Percentiles rank a stretch among this genome's conserved stretches.
phyloP scores from a whole-genome alignment of 2,329 filamentous ascomycete genomes.

The Pseudogymnoascus sp. region DNA sequence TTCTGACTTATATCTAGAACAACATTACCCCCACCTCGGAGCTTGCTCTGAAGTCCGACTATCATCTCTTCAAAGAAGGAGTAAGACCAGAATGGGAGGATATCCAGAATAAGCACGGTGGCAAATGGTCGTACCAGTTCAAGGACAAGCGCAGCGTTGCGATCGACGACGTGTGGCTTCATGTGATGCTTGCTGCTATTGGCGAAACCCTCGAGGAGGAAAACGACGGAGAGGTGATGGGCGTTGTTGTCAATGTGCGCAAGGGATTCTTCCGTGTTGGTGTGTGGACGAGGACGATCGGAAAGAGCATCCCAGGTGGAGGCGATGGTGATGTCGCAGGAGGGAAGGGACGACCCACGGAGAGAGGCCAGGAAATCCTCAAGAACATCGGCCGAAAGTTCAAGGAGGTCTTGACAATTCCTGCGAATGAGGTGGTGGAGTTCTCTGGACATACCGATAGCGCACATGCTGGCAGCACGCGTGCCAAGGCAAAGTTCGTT shows the following conservation, averaged over 20 bases:
- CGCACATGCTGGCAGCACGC: constrained; percentile 84
- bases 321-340: constrained; percentile 64
- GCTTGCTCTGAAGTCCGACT: constrained; percentile 94
- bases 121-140: constrained; percentile 98
- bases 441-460: constrained; percentile 96
- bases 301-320: constrained; percentile 70
- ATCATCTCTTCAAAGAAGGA: constrained; percentile 97
- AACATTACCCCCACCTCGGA: constrained; percentile 96
- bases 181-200: constrained; percentile 93
- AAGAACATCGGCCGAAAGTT: constrained; percentile 79
- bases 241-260: constrained; percentile 96
- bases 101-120: constrained; percentile 95
- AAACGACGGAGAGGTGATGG: constrained; percentile 95
- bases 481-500: constrained; percentile 88
- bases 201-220: constrained; percentile 98
- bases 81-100: constrained; percentile 99
- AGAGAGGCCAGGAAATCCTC: constrained; percentile 81
- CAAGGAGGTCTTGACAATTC: constrained; percentile 83
- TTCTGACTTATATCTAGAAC: constrained; percentile 53
- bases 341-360: constrained; percentile 65
- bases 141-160: constrained; percentile 88
- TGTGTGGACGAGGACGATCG: constrained; percentile 92
- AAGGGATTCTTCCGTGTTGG: constrained; percentile 97
- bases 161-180: constrained; percentile 92
- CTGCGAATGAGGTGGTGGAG: constrained; percentile 69